Conservation (phyloP, 495 filamentous ascomycete genomes). For the Aspergillus mulundensis region DNA sequence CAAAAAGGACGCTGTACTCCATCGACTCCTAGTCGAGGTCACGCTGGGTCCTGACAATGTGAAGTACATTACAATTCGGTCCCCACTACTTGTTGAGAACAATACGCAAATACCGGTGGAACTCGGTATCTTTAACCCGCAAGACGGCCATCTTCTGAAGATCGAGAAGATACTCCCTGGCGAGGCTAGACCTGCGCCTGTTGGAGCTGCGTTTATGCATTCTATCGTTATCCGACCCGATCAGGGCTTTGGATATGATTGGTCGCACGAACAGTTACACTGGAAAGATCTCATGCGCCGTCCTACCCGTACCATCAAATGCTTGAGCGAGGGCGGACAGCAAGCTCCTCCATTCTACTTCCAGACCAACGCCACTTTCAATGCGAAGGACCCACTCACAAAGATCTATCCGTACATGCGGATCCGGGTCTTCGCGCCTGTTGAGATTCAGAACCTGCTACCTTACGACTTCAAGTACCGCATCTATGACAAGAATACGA, state of each 20-base stretch:
- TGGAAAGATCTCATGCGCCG: slow-evolving; percentile 87
- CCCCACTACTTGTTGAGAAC: slow-evolving; percentile 95
- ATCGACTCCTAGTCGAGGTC: slow-evolving; percentile 88
- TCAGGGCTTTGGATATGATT: slow-evolving; percentile 93
- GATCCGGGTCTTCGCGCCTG: slow-evolving; percentile 80
- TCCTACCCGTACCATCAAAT: slow-evolving; percentile 80
- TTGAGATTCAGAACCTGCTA: slow-evolving; percentile 90
- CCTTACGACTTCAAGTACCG: slow-evolving; percentile 98
- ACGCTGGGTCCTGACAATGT: slow-evolving; percentile 87
- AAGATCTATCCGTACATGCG: slow-evolving; percentile 91
- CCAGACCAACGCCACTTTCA: slow-evolving; percentile 81
- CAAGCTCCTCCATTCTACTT: slow-evolving; percentile 87
- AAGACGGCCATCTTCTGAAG: slow-evolving; percentile 87
- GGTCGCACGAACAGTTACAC: slow-evolving; percentile 82
- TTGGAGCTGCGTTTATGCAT: slow-evolving; percentile 88
- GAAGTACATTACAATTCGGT: slow-evolving; percentile 95
- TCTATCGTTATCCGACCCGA: slow-evolving; percentile 88
- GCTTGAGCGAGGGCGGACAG: slow-evolving; percentile 75
- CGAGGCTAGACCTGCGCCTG: slow-evolving; percentile 83
- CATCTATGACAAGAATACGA: slow-evolving; percentile 96
- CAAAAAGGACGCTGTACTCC: slow-evolving; percentile 75
- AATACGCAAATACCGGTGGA: slow-evolving; percentile 95
- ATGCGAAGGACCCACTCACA: slow-evolving; percentile 75
- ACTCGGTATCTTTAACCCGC: slow-evolving; percentile 83
- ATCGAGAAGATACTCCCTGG: slow-evolving; percentile 97